Conservation (phyloP, 2,329 filamentous ascomycete genomes). For the Nannizziopsis arthrosporioides region DNA sequence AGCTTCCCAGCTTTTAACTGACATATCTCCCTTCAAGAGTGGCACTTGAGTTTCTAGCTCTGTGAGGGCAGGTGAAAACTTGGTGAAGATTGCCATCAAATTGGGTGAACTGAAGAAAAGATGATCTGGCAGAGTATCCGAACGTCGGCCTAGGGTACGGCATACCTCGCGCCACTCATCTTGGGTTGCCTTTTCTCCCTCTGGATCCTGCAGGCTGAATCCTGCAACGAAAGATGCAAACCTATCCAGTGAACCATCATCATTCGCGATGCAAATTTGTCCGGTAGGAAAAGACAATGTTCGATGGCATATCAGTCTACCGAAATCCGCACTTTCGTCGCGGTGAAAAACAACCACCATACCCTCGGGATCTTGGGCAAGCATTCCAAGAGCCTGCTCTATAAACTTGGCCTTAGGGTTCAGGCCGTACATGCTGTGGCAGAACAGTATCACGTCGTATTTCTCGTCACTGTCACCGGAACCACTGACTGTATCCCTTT, state of each 20-base stretch:
- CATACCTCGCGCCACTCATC: background rate
- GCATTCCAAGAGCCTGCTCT: conserved; percentile 38
- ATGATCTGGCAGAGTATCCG: conserved; percentile 26
- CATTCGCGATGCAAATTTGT: conserved; percentile 33
- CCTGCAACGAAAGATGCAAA: conserved; percentile 46
- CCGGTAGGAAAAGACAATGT: conserved; percentile 40
- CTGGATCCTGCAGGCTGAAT: conserved; percentile 26
- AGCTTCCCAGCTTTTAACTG: conserved; percentile 45
- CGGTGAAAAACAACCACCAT: conserved; percentile 48
- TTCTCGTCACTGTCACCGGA: conserved; percentile 23
- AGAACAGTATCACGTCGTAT: conserved; percentile 50
- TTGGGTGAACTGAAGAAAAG: conserved; percentile 42
- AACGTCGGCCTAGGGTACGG: conserved; percentile 35
- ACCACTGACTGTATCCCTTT: conserved; percentile 14
- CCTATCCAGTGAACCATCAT: conserved; percentile 37
- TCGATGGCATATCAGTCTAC: conserved; percentile 39
- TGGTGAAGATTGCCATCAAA: conserved; percentile 42
- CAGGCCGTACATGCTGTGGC: conserved; percentile 55
- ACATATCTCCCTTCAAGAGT: conserved; percentile 14
- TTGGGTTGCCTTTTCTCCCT: conserved; percentile 24
- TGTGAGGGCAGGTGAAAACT: conserved; percentile 34
- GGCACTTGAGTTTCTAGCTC: conserved; percentile 37
- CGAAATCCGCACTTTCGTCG: conserved; percentile 33
- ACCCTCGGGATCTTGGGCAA: conserved; percentile 31
- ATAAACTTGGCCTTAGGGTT: conserved; percentile 38